Conservation (phyloP, 768 basidiomycete genomes). For the Boletus reticulatus region DNA sequence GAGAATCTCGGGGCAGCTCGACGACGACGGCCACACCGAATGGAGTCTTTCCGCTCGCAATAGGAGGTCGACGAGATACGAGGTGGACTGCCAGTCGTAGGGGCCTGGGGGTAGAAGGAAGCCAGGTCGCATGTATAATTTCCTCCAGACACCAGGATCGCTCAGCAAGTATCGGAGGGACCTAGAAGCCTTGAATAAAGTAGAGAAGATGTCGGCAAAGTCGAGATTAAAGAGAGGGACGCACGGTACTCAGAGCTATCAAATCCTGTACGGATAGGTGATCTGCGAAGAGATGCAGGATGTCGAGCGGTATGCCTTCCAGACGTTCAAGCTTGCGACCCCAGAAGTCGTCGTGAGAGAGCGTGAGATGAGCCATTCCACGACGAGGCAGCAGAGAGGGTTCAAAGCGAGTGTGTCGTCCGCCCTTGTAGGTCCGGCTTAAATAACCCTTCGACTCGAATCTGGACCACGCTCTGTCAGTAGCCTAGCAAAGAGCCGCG, state of each 20-base stretch:
- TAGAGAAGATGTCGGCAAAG: background rate
- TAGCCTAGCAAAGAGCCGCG: too few species aligned
- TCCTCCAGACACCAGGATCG: slow-evolving; percentile 6
- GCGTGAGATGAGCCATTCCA: background rate
- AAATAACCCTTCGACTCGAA: background rate
- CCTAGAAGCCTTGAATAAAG: slow-evolving; percentile 1
- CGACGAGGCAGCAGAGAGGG: background rate
- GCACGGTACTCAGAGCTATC: slow-evolving; percentile 4
- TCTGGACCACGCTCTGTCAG: background rate
- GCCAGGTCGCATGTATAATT: background rate
- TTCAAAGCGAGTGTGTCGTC: background rate
- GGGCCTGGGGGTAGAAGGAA: slow-evolving; percentile 6
- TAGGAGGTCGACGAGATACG: slow-evolving; percentile 3
- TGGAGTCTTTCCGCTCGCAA: background rate
- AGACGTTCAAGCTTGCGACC: background rate
- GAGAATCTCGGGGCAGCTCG: background rate
- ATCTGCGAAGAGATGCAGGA: slow-evolving; percentile 1
- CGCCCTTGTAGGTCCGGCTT: background rate
- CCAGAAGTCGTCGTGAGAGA: background rate
- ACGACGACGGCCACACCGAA: slow-evolving; percentile 7
- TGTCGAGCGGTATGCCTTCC: slow-evolving; percentile 5
- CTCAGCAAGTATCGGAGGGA: background rate
- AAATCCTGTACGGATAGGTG: background rate
- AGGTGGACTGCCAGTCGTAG: slow-evolving; percentile 9
- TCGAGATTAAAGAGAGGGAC: background rate